These are phyloP conservation scores for Chaetomiaceae sp. DNA, from an alignment of 2,329 filamentous ascomycete genomes.

Conservation along the genomic window DNA sequence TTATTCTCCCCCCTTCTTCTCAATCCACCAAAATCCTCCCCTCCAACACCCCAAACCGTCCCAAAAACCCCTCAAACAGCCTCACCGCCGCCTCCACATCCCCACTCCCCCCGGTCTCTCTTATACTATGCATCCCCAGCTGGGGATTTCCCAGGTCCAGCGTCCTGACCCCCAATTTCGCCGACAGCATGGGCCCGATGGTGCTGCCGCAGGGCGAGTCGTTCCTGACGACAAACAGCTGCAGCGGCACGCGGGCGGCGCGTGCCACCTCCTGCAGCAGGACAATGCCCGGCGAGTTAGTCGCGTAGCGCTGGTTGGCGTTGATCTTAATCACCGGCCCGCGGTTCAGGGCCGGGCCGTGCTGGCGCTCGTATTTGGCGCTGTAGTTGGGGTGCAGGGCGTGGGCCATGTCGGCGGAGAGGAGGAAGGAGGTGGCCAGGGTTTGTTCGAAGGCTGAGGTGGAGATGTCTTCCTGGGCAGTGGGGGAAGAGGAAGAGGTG, in stretches of 20 bases:
- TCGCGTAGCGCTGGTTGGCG: constrained; percentile 93
- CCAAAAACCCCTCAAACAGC: constrained; percentile 82
- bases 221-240: constrained; percentile 94
- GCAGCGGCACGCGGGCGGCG: constrained; percentile 70
- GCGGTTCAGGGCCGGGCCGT: constrained; percentile 92
- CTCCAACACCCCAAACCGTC: constrained; percentile 76
- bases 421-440: constrained; percentile 80
- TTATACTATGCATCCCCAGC: constrained; percentile 93
- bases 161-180: constrained; percentile 78
- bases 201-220: constrained; percentile 93
- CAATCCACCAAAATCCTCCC: constrained; percentile 67
- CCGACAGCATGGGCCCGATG: constrained; percentile 93
- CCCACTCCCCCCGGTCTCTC: constrained; percentile 82
- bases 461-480: constrained; percentile 36
- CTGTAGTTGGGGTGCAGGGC: constrained; percentile 92
- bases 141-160: constrained; percentile 92
- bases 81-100: constrained; percentile 83
- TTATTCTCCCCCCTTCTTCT: constrained; percentile 49
- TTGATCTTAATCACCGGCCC: constrained; percentile 97
- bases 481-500: constrained; percentile 36
- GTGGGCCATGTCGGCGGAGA: constrained; percentile 97
- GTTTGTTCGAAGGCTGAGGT: constrained; percentile 90
- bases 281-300: constrained; percentile 91
- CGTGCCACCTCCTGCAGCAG: constrained; percentile 82
- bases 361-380: constrained; percentile 82